Conservation (phyloP, 2,329 filamentous ascomycete genomes). For the Endothia cerciana region DNA sequence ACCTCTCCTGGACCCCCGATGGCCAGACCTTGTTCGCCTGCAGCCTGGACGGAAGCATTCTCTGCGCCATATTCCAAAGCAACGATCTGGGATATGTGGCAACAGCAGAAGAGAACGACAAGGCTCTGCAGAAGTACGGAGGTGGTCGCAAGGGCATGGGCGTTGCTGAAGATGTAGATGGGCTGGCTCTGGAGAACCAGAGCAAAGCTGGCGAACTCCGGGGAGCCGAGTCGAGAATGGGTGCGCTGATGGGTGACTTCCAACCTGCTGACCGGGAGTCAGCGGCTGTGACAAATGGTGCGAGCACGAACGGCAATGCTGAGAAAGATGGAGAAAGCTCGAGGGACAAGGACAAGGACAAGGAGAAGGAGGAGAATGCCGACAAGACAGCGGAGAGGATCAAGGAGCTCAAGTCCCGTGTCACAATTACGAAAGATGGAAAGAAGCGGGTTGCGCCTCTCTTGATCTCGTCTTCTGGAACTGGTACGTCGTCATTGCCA, state of each 20-base stretch:
- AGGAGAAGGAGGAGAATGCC: conserved; percentile 47
- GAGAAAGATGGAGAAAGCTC: conserved; percentile 32
- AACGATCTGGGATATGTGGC: conserved; percentile 91
- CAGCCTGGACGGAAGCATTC: conserved; percentile 86
- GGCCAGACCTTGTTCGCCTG: conserved; percentile 85
- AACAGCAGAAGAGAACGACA: conserved; percentile 85
- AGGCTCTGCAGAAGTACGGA: conserved; percentile 89
- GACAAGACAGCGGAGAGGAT: conserved; percentile 60
- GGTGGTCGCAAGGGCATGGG: conserved; percentile 85
- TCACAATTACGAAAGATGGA: conserved; percentile 94
- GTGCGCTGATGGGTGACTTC: conserved; percentile 92
- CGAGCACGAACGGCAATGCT: conserved; percentile 30
- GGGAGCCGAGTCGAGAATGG: conserved; percentile 93
- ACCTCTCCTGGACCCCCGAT: conserved; percentile 91
- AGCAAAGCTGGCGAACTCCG: conserved; percentile 90
- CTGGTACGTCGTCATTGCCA: conserved; percentile 84
- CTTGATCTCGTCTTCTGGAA: conserved; percentile 86
- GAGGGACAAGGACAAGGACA: conserved; percentile 36
- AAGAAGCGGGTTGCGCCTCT: conserved; percentile 95
- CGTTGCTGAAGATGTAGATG: conserved; percentile 90
- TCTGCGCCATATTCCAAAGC: conserved; percentile 79
- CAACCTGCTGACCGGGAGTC: conserved; percentile 53
- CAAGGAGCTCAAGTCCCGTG: conserved; percentile 78
- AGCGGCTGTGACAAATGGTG: conserved; percentile 45
- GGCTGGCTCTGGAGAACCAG: conserved; percentile 82